Evolutionary conservation across 257 asterid genomes (phyloP).

Genomic region (Salvia hispanica): DNA sequence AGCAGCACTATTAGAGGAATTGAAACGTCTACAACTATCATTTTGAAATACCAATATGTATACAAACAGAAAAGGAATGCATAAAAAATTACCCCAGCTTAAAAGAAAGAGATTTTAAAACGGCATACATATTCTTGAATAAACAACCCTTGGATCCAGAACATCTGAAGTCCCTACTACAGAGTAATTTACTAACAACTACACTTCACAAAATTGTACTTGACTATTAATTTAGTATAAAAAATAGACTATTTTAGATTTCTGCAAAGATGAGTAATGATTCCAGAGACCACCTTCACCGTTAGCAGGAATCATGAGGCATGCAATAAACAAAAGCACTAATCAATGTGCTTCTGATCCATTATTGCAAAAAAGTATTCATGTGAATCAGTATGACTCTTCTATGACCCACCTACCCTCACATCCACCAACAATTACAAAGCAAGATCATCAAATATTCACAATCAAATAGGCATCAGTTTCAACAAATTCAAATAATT

Average conservation of each 20-base stretch:
- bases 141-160: constrained; percentile 26
- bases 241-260: constrained; percentile 26
- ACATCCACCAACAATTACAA: constrained; percentile 23
- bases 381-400: constrained; percentile 31
- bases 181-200: constrained; percentile 25
- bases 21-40: constrained; percentile 18
- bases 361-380: constrained; percentile 45
- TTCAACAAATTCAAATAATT: background rate
- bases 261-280: constrained; percentile 46
- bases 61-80: background rate
- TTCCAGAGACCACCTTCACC: constrained; percentile 43
- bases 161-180: constrained; percentile 25
- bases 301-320: constrained; percentile 48
- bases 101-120: constrained; percentile 8
- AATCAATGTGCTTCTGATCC: constrained; percentile 52
- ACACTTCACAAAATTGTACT: constrained; percentile 29
- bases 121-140: constrained; percentile 2
- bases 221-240: constrained; percentile 27
- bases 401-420: constrained; percentile 54
- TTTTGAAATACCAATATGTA: background rate
- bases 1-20: constrained; percentile 18
- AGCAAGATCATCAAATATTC: constrained; percentile 14
- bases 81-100: constrained; percentile 1
- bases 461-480: background rate
- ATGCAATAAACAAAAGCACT: constrained; percentile 38